Evolutionary conservation across 768 basidiomycete genomes (phyloP).

Genomic region (Lactarius evosmus): DNA sequence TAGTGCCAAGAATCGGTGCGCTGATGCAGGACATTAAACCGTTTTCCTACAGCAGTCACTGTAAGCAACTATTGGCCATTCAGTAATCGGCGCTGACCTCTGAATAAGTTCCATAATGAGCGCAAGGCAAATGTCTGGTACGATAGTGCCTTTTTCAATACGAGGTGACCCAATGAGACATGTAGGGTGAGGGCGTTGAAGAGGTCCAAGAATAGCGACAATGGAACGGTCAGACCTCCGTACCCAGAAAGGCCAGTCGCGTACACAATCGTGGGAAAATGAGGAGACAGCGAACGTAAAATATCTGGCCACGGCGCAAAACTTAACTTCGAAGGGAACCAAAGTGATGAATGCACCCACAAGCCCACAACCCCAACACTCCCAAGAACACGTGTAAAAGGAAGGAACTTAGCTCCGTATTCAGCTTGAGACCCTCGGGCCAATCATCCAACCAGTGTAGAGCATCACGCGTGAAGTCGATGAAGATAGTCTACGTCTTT

Average conservation of each 20-base stretch:
- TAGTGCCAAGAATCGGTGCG: constrained; percentile 91
- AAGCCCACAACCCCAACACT: constrained; percentile 64
- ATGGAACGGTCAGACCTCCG: constrained; percentile 20
- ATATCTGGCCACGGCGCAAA: neutral
- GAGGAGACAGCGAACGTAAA: constrained; percentile 5
- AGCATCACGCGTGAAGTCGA: constrained; percentile 48
- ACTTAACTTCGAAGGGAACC: neutral
- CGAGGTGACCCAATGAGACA: constrained; percentile 63
- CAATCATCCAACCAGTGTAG: constrained; percentile 89
- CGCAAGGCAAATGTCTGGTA: constrained; percentile 54
- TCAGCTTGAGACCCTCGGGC: constrained; percentile 95
- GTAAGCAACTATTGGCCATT: neutral
- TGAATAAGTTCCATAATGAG: constrained; percentile 85
- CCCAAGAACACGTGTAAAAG: constrained; percentile 70
- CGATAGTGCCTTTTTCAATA: constrained; percentile 59
- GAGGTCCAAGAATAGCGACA: constrained; percentile 32
- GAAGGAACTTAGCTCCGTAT: constrained; percentile 87
- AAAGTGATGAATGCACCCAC: constrained; percentile 44
- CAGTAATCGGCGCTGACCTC: constrained; percentile 51
- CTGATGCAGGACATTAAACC: constrained; percentile 80
- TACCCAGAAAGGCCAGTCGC: constrained; percentile 23
- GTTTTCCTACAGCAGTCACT: constrained; percentile 57
- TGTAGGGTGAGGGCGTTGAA: constrained; percentile 68
- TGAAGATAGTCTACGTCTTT: constrained; percentile 39
- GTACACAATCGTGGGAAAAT: constrained; percentile 23